phyloP scores from a whole-genome alignment of 2,329 filamentous ascomycete genomes.

The Nemania sp. region DNA sequence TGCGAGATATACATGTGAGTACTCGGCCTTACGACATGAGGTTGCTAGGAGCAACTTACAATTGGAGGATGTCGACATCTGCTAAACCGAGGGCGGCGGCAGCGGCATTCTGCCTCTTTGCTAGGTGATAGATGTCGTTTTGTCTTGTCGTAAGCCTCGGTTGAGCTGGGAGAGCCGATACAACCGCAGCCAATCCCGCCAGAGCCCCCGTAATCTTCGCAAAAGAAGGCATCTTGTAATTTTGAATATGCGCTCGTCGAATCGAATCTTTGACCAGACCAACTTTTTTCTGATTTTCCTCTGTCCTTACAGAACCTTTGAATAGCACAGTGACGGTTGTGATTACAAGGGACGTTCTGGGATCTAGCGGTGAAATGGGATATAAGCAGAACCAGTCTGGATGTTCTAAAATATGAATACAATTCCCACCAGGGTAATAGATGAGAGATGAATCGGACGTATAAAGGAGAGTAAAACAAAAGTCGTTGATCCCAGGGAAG shows the following conservation, averaged over 20 bases:
- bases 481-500: constrained; percentile 48
- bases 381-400: constrained; percentile 47
- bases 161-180: constrained; percentile 52
- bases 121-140: constrained; percentile 51
- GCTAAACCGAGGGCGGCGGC: constrained; percentile 52
- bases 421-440: constrained; percentile 42
- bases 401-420: constrained; percentile 37
- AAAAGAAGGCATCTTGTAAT: constrained; percentile 51
- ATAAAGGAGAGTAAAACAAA: constrained; percentile 40
- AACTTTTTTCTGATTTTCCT: constrained; percentile 25
- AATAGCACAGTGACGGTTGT: constrained; percentile 29
- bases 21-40: not conserved
- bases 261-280: constrained; percentile 20
- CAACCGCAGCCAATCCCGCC: constrained; percentile 51
- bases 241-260: constrained; percentile 34
- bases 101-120: constrained; percentile 56
- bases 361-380: constrained; percentile 14
- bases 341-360: constrained; percentile 26
- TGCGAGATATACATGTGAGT: constrained; percentile 39
- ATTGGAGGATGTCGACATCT: constrained; percentile 62
- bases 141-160: constrained; percentile 51
- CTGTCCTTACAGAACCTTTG: constrained; percentile 14
- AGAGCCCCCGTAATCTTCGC: constrained; percentile 50
- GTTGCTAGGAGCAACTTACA: constrained; percentile 48
- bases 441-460: constrained; percentile 43